A percentile compares a stretch with the other conserved stretches of the same genome.
These are phyloP conservation scores for Podaxis carcinomalis DNA, from an alignment of 768 basidiomycete genomes.

Conservation along the genomic window DNA sequence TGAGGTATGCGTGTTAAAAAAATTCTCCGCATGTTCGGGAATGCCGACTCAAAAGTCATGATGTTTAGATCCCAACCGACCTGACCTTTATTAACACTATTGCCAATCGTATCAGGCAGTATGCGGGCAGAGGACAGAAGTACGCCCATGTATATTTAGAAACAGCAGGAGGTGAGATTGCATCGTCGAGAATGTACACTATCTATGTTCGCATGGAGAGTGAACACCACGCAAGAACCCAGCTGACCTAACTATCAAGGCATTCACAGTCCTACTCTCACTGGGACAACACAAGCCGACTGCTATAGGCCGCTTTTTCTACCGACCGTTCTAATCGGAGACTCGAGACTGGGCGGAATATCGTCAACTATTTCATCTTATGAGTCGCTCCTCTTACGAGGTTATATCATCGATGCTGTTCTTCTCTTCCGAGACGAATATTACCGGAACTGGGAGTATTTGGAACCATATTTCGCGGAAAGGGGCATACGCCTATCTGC, in stretches of 20 bases:
- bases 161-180: slow-evolving; percentile 85
- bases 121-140: slow-evolving; percentile 31
- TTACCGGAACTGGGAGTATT: slow-evolving; percentile 85
- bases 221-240: slow-evolving; percentile 3
- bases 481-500: slow-evolving; percentile 54
- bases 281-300: slow-evolving; percentile 80
- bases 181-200: slow-evolving; percentile 9
- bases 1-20: slow-evolving; percentile 21
- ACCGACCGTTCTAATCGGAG: slow-evolving; percentile 84
- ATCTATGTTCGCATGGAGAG: slow-evolving; percentile 2
- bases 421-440: slow-evolving; percentile 82
- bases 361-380: slow-evolving; percentile 88
- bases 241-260: slow-evolving; percentile 39
- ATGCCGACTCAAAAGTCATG: not conserved
- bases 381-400: slow-evolving; percentile 86
- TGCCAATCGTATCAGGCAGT: slow-evolving; percentile 52
- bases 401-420: slow-evolving; percentile 83
- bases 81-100: slow-evolving; percentile 62
- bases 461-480: slow-evolving; percentile 74
- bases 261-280: slow-evolving; percentile 85
- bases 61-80: slow-evolving; percentile 55
- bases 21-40: not conserved
- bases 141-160: slow-evolving; percentile 76
- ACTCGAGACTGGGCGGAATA: slow-evolving; percentile 89
- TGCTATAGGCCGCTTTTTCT: slow-evolving; percentile 83